Conservation (phyloP, 2,329 filamentous ascomycete genomes). For the Fonsecaea pugnacius region DNA sequence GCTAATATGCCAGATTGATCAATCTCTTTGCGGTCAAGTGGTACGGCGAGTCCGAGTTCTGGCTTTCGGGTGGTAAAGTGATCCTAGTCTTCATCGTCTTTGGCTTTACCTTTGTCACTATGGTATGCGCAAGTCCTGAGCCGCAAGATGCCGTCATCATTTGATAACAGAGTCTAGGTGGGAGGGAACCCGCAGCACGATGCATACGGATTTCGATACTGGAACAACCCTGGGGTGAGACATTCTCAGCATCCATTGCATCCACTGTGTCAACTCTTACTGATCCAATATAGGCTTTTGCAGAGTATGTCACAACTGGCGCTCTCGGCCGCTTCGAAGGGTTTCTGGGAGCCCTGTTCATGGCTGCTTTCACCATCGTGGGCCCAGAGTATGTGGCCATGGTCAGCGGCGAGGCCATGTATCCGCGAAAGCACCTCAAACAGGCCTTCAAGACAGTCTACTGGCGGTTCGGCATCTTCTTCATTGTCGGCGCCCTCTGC, state of each 20-base stretch:
- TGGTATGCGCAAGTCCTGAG: conserved; percentile 56
- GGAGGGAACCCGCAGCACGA: conserved; percentile 75
- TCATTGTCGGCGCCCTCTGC: conserved; percentile 71
- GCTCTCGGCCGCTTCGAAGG: conserved; percentile 60
- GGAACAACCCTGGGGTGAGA: conserved; percentile 54
- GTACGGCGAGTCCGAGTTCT: conserved; percentile 71
- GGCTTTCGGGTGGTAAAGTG: conserved; percentile 71
- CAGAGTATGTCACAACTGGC: conserved; percentile 65
- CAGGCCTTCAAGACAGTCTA: conserved; percentile 76
- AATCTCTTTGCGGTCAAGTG: conserved; percentile 70
- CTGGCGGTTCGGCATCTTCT: conserved; percentile 75
- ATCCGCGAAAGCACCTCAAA: conserved; percentile 70
- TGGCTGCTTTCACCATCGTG: conserved; percentile 67
- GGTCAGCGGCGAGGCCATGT: conserved; percentile 69
- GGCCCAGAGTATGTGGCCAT: conserved; percentile 67
- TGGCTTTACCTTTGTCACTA: conserved; percentile 78
- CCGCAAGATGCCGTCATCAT: neutral
- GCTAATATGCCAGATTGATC: conserved; percentile 52
- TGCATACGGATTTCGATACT: conserved; percentile 71
- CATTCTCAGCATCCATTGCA: too few species aligned
- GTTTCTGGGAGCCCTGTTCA: conserved; percentile 71
- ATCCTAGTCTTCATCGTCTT: conserved; percentile 67
- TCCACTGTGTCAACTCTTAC: neutral
- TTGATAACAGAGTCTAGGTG: neutral
- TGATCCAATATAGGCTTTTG: conserved; percentile 54